Percentiles rank a stretch among this genome's conserved stretches.
Conservation (phyloP, 31 red algal species). For the Porphyra umbilicalis region DNA sequence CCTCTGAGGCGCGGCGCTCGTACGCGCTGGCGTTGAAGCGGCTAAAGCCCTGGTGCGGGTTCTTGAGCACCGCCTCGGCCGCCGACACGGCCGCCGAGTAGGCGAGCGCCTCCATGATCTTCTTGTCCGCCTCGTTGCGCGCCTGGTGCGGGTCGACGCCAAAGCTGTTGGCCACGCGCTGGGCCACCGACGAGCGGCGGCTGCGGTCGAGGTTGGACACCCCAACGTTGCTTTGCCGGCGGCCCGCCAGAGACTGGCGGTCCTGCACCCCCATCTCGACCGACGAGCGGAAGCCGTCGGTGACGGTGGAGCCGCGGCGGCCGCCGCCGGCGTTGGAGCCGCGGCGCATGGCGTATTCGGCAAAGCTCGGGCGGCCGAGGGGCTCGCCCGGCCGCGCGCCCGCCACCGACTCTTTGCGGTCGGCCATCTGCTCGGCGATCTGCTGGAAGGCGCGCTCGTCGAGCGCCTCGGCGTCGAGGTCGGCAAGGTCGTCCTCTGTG, state of each 20-base stretch:
- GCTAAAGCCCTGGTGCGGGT: background rate
- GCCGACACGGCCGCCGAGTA: background rate
- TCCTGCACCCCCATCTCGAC: background rate
- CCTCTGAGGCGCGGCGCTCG: background rate
- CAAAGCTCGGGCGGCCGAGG: background rate
- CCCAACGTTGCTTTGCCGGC: background rate
- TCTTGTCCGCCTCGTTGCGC: background rate
- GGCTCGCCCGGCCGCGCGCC: background rate
- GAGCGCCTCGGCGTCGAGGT: background rate
- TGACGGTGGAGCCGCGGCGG: background rate
- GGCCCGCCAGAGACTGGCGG: background rate
- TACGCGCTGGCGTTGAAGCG: background rate
- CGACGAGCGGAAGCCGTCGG: background rate
- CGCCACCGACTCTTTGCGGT: background rate
- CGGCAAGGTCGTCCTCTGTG: background rate
- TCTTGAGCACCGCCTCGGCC: background rate
- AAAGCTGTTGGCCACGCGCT: background rate
- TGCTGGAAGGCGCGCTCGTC: background rate
- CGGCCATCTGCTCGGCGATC: background rate
- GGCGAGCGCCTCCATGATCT: background rate
- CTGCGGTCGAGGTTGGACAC: background rate
- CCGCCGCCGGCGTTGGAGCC: background rate
- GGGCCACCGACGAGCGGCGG: background rate
- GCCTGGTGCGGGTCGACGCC: background rate
- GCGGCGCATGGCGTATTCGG: background rate